Evolutionary conservation across 352 stramenopile genomes (phyloP), one percentile per base, ranked within the genome.

Genomic region (Phytophthora hibernalis): DNA sequence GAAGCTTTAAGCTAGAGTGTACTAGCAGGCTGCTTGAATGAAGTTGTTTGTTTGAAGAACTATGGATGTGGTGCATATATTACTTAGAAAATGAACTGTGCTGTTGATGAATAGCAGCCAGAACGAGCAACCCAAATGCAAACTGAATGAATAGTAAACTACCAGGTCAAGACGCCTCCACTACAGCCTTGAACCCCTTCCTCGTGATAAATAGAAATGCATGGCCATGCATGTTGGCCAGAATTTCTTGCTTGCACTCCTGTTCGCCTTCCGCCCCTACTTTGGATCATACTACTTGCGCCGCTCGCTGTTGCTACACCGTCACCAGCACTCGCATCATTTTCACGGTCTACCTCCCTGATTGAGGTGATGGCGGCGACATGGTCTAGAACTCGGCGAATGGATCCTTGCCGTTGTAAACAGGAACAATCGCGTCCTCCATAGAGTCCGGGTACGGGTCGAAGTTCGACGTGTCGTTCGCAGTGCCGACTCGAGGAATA

Each of bases 381-480:
- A 58, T 62, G 47, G 43, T 89, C 73, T 96, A 98, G 82, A 98
- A 98, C 47, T 96, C 88, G 37, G 86, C 86, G 74, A 98, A 98
- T 31, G 92, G 93, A 61, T 98, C 93, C 57, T 91, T 92, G 69
- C 90, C 93, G 55, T 96, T 92, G 82, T 96, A 98, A 55, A 96
- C 87, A n/a, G 92, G 93, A 26, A 96, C 85, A 64, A 89, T 84
- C 35, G 92, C 85, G 57, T 98, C 91, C 70, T 97, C 91, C 70
- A 84, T 83, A 54, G 87, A 92, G 65, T 99, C 96, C 24, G 95
- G 96, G 79, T 99, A 99, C 47, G 92, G 86, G 67, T 99, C 97
- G 79, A 99, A 99, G 83, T 99, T 98, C 49, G 86, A 98, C 61
- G 96, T 99, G 75, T 99, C 97, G 65, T 82, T 98, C 52, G 88